Evolutionary conservation across 805 yeast species (phyloP), one percentile per base, ranked within the genome.

Genomic region (Pichia nanzhaoensis): DNA sequence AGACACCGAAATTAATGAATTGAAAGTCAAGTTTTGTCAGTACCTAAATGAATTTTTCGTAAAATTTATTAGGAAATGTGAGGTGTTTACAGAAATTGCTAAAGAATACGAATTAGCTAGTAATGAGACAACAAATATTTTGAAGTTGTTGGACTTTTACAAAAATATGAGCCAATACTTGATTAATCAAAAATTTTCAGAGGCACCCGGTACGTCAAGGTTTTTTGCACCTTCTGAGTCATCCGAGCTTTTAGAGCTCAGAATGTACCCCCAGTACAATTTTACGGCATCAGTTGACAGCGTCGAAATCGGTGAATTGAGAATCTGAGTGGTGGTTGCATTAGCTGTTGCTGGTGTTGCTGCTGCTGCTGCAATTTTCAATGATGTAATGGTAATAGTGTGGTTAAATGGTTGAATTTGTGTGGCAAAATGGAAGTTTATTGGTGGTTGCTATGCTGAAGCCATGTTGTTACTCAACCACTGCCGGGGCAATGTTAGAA

Each of bases 191-290:
- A 24, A 24, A 24, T 10, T 24, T 24, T 6, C 28, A 6, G 28
- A 24, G 28, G 10, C 6, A 10, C 28, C 6, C 28, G 28, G 10
- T 10, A 10, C 28, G 10, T 10, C 9, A 10, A 10, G 10, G 6
- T 6, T 24, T 10, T 24, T 24, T 24, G 28, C 6, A 6, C 6
- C 9, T 24, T 6, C 6, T 24, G 28, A 6, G 28, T 6, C 10
- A 9, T 53, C 45, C 5, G 58, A 48, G 13, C 57, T 59, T 59
- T 31, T 51, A 10, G 47, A 45, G 5, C 48, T 45, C 22, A 43
- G 62, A 6, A 44, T 61, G 42, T 37, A 45, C 13, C 62, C 65
- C 2, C 49, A 58, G 20, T 56, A 55, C 41, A 53, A 52, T 40
- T 59, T 57, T 39, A 45, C 42, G 20, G 38, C 44, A 9, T 16